phyloP scores from a whole-genome alignment of 768 basidiomycete genomes.

The Lactarius sanguifluus region DNA sequence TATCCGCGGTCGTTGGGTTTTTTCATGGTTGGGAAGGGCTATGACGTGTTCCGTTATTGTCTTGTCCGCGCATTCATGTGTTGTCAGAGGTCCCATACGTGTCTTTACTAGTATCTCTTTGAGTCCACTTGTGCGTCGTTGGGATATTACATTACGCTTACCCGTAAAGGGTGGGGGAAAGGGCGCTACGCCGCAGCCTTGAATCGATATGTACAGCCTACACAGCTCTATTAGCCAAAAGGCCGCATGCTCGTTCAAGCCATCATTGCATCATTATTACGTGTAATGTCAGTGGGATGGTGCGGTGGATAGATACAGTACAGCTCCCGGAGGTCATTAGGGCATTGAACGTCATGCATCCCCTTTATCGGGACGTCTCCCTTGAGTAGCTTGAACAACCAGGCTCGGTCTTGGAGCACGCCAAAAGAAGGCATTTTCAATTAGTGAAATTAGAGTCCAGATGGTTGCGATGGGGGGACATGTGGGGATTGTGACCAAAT shows the following conservation, averaged over 20 bases:
- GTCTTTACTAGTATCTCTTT: conserved; percentile 1
- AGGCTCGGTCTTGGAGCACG: background rate
- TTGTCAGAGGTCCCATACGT: conserved; percentile 10
- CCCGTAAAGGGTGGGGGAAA: background rate
- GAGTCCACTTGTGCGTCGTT: background rate
- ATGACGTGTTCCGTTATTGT: conserved; percentile 11
- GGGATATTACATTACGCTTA: background rate
- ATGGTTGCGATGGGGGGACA: background rate
- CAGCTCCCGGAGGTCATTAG: background rate
- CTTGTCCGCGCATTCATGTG: conserved; percentile 9
- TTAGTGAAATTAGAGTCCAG: background rate
- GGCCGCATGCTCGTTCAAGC: conserved; percentile 5
- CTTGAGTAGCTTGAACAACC: background rate
- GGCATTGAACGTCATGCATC: background rate
- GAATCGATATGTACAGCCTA: conserved; percentile 3
- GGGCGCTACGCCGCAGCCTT: too few relatives aligned
- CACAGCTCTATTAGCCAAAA: conserved; percentile 8
- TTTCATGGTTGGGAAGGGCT: conserved; percentile 12
- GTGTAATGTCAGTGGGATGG: background rate
- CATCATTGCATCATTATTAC: background rate
- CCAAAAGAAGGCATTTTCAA: background rate
- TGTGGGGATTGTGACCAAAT: background rate
- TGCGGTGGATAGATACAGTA: background rate
- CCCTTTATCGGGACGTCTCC: background rate
- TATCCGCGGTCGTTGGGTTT: conserved; percentile 4